A percentile compares a stretch with the other conserved stretches of the same genome.
phyloP scores from a whole-genome alignment of 495 filamentous ascomycete genomes.

The Penicillium dipodomyicola region DNA sequence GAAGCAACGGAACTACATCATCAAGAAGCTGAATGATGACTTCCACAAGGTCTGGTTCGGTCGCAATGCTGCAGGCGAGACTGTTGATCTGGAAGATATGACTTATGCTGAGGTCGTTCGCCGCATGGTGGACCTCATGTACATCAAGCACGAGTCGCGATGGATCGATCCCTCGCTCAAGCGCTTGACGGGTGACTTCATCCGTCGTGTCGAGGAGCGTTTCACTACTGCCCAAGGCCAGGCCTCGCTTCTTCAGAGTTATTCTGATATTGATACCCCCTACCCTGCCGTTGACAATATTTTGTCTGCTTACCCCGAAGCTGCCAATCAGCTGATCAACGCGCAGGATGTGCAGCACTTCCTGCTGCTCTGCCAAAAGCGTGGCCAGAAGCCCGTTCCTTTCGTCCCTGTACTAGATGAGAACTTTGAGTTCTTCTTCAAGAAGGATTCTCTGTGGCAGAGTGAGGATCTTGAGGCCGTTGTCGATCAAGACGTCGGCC shows the following conservation, averaged over 20 bases:
- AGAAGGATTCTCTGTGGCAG: conserved; percentile 99
- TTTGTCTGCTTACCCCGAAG: conserved; percentile 77
- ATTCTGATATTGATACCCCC: conserved; percentile 81
- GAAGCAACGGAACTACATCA: conserved; percentile 91
- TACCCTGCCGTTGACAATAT: conserved; percentile 73
- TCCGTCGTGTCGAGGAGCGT: conserved; percentile 91
- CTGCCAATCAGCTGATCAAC: conserved; percentile 88
- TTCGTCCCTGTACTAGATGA: conserved; percentile 93
- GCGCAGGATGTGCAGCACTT: conserved; percentile 98
- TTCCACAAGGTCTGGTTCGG: conserved; percentile 99
- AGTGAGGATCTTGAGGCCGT: conserved; percentile 96
- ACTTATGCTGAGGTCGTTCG: conserved; percentile 90
- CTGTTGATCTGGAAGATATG: conserved; percentile 96
- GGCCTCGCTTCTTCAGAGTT: conserved; percentile 78
- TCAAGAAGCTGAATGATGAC: conserved; percentile 95
- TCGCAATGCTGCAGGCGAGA: conserved; percentile 69
- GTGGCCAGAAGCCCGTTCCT: conserved; percentile 92
- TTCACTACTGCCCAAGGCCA: conserved; percentile 66
- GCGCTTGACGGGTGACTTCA: conserved; percentile 86
- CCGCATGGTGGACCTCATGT: conserved; percentile 95
- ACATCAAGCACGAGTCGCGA: conserved; percentile 85
- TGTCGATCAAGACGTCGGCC: conserved; percentile 89
- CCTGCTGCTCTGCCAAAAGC: conserved; percentile 85
- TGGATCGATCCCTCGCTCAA: conserved; percentile 90
- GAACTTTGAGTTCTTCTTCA: conserved; percentile 97